Percentiles rank a stretch among this genome's conserved stretches.
Conservation (phyloP, 306 rosid genomes). For the Leucaena leucocephala region DNA sequence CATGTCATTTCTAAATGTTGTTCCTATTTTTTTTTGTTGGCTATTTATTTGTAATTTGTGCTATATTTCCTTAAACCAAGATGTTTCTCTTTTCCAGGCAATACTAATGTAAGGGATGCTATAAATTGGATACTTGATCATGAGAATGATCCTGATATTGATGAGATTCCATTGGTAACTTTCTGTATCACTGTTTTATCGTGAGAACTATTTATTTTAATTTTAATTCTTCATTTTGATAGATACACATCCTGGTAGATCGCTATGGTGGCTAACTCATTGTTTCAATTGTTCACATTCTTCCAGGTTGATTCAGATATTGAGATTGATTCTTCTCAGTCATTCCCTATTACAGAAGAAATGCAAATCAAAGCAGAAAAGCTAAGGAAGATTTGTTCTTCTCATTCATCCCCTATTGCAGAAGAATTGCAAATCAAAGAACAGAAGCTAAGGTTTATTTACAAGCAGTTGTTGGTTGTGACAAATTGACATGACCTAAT, state of each 20-base stretch:
- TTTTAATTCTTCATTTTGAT: neutral
- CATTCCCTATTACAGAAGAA: slow-evolving; percentile 67
- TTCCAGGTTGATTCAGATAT: slow-evolving; percentile 63
- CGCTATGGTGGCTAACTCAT: slow-evolving; percentile 3
- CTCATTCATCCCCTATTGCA: slow-evolving; percentile 53
- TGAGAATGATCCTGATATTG: slow-evolving; percentile 68
- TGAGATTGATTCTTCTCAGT: slow-evolving; percentile 51
- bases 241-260: neutral
- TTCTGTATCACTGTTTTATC: neutral
- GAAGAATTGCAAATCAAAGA: slow-evolving; percentile 67
- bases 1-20: neutral
- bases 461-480: neutral
- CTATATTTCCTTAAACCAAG: slow-evolving; percentile 6
- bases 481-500: neutral
- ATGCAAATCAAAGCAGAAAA: slow-evolving; percentile 60
- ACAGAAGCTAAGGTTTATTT: slow-evolving; percentile 55
- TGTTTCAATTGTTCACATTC: slow-evolving; percentile 33
- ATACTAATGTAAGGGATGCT: slow-evolving; percentile 60
- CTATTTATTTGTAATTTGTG: neutral
- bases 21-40: neutral
- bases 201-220: too few species aligned
- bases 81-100: slow-evolving; percentile 51
- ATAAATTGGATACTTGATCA: slow-evolving; percentile 76
- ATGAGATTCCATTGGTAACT: slow-evolving; percentile 72
- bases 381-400: slow-evolving; percentile 62